A percentile compares a stretch with the other conserved stretches of the same genome.
These are phyloP conservation scores for Aegilops tauschii DNA, from an alignment of 176 grass and related monocot genomes.

Conservation along the genomic window DNA sequence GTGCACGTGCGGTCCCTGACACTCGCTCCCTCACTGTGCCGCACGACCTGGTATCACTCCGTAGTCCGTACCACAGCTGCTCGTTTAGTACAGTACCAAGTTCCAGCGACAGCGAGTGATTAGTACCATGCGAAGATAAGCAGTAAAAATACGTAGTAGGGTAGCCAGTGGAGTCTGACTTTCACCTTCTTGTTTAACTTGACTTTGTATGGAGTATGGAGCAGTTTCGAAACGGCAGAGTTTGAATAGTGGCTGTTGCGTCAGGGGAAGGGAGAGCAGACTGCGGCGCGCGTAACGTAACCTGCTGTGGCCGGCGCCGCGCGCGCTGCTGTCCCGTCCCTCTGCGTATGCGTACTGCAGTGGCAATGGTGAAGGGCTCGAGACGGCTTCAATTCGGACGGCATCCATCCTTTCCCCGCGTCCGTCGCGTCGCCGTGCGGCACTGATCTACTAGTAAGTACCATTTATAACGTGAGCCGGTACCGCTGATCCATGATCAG, in stretches of 20 bases:
- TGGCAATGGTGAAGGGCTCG: slow-evolving; percentile 43
- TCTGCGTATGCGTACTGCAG: slow-evolving; percentile 36
- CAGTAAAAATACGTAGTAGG: too few species aligned
- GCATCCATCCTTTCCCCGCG: neutral
- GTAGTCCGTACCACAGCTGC: too few species aligned
- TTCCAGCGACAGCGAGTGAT: too few species aligned
- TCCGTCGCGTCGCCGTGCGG: too few species aligned
- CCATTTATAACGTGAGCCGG: neutral
- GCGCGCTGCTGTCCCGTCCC: neutral
- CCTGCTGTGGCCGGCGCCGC: neutral
- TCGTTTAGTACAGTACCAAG: too few species aligned
- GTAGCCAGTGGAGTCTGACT: too few species aligned
- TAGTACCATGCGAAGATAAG: too few species aligned
- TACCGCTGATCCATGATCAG: neutral
- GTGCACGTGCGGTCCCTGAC: too few species aligned
- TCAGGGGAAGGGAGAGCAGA: neutral
- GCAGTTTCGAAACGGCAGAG: neutral
- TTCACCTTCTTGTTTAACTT: neutral
- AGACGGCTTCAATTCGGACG: neutral
- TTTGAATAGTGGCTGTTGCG: neutral
- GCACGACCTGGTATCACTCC: too few species aligned
- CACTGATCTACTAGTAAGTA: neutral
- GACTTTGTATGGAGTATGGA: neutral
- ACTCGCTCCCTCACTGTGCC: too few species aligned
- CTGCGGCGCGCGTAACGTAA: slow-evolving; percentile 26